Conservation (phyloP, 2,329 filamentous ascomycete species). For the Microdochium bolleyi region DNA sequence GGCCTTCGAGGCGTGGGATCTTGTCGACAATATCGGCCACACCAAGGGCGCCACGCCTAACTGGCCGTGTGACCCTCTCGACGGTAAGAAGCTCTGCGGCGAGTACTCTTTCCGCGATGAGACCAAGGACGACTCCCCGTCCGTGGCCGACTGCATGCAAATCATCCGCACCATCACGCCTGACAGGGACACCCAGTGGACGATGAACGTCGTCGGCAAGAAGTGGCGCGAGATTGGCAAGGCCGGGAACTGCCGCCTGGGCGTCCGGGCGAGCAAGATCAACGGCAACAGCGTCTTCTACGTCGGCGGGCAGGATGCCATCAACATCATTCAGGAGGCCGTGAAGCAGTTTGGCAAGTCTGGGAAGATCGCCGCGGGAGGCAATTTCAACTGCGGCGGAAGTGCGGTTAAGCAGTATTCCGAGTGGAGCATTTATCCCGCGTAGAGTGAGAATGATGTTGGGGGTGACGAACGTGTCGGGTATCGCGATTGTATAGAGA, state of each 20-base stretch:
- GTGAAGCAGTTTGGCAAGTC: constrained; percentile 17
- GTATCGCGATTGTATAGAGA: no score
- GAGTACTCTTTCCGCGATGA: constrained; percentile 22
- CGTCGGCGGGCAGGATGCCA: constrained; percentile 18
- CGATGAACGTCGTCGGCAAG: constrained; percentile 5
- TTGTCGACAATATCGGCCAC: not conserved
- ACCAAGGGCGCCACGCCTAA: constrained; percentile 9
- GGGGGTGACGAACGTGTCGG: no score
- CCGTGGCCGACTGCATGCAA: constrained; percentile 21
- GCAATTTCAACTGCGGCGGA: constrained; percentile 20
- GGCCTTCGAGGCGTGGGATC: constrained; percentile 23
- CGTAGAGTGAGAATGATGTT: not conserved
- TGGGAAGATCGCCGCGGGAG: constrained; percentile 24
- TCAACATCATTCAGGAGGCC: constrained; percentile 23
- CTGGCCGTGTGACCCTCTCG: constrained; percentile 24
- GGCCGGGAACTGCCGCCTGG: constrained; percentile 22
- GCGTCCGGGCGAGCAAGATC: constrained; percentile 14
- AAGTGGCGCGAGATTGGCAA: constrained; percentile 11
- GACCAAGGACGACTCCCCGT: constrained; percentile 23
- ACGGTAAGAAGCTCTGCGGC: constrained; percentile 16
- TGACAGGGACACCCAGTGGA: constrained; percentile 10
- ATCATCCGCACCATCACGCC: constrained; percentile 24
- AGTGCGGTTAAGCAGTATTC: constrained; percentile 6
- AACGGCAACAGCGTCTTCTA: constrained; percentile 19
- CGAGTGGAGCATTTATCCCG: constrained; percentile 11